phyloP scores from a whole-genome alignment of 2,329 filamentous ascomycete species.

The Apiospora saccharicola region DNA sequence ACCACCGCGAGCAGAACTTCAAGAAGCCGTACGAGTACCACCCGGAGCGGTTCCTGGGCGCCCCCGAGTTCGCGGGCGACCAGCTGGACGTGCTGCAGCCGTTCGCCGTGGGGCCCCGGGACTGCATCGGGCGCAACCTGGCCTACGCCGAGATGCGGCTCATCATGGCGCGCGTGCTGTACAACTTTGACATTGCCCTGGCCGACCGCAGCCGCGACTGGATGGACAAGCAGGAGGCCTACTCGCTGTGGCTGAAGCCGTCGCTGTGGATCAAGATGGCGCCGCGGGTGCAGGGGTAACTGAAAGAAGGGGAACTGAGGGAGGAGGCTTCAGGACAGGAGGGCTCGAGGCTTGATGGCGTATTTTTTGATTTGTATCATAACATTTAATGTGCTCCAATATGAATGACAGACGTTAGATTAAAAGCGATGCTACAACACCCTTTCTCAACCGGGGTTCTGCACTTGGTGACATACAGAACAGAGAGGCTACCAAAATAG shows the following conservation, averaged over 20 bases:
- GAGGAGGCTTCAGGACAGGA: too few relatives aligned
- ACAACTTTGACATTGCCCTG: slow-evolving; percentile 28
- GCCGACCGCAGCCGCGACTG: slow-evolving; percentile 32
- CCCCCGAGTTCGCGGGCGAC: slow-evolving; percentile 25
- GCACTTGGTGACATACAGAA: too few relatives aligned
- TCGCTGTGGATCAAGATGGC: background rate
- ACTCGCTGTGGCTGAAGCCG: slow-evolving; percentile 23
- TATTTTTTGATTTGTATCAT: too few relatives aligned
- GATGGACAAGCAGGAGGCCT: slow-evolving; percentile 26
- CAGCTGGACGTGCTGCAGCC: slow-evolving; percentile 25
- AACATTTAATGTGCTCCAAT: too few relatives aligned
- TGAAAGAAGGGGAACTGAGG: background rate
- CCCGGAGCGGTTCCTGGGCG: slow-evolving; percentile 28
- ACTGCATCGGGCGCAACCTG: slow-evolving; percentile 29
- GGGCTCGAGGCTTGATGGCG: background rate
- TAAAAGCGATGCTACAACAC: too few relatives aligned
- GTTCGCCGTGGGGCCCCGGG: slow-evolving; percentile 25
- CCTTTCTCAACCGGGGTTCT: too few relatives aligned
- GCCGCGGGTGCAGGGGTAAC: background rate
- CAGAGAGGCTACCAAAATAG: too few relatives aligned
- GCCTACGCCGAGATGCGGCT: slow-evolving; percentile 31
- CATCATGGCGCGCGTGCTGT: slow-evolving; percentile 28
- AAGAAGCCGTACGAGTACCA: slow-evolving; percentile 52
- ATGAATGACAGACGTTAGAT: too few relatives aligned
- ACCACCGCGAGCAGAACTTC: slow-evolving; percentile 52